Evolutionary conservation across 441 rosid species (phyloP).

Genomic region (Sinapis alba): DNA sequence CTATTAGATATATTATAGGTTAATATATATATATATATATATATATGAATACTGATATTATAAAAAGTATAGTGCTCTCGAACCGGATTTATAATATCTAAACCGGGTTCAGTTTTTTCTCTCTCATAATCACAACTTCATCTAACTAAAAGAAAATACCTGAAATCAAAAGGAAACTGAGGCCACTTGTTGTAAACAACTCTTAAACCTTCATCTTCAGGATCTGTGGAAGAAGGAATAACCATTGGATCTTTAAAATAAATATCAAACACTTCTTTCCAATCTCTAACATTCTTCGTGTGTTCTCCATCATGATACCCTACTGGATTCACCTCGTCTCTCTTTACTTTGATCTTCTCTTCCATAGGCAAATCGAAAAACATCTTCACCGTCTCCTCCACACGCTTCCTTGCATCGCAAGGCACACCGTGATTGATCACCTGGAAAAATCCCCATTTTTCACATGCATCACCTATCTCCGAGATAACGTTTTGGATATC

Average conservation of each 20-base stretch:
- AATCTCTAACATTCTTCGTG: constrained; percentile 76
- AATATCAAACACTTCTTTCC: constrained; percentile 67
- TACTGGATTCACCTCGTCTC: constrained; percentile 57
- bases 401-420: constrained; percentile 32
- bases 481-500: constrained; percentile 40
- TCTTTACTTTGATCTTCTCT: constrained; percentile 57
- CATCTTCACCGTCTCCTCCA: constrained; percentile 38
- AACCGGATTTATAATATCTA: not conserved
- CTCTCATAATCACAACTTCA: not conserved
- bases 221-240: constrained; percentile 49
- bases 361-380: constrained; percentile 51
- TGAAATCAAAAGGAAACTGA: constrained; percentile 44
- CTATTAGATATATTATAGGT: no score
- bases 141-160: constrained; percentile 25
- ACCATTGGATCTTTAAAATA: constrained; percentile 45
- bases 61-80: no score
- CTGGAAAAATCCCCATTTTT: constrained; percentile 63
- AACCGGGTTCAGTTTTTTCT: not conserved
- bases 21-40: no score
- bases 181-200: constrained; percentile 63
- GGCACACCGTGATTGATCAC: constrained; percentile 64
- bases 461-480: constrained; percentile 56
- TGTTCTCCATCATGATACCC: constrained; percentile 76
- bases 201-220: constrained; percentile 47
- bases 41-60: no score